Conservation (phyloP, 495 filamentous ascomycete species). For the Penicillium atrosanguineum region DNA sequence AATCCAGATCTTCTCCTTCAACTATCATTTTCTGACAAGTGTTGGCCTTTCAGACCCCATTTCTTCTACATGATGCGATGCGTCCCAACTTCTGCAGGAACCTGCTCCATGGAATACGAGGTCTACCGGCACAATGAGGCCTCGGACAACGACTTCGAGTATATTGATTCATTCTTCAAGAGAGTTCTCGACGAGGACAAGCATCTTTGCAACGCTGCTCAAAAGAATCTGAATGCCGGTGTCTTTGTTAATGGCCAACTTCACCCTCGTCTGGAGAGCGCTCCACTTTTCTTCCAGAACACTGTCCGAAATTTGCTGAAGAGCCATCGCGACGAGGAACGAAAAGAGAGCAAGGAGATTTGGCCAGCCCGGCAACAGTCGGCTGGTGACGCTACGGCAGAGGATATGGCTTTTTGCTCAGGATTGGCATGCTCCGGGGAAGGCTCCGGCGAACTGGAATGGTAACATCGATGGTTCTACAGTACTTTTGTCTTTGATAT, state of each 20-base stretch:
- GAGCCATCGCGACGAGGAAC: slow-evolving; percentile 37
- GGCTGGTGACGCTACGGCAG: slow-evolving; percentile 24
- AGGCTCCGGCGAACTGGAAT: slow-evolving; percentile 13
- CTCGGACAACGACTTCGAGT: slow-evolving; percentile 36
- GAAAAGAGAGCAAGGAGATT: slow-evolving; percentile 35
- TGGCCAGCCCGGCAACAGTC: slow-evolving; percentile 47
- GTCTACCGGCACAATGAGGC: slow-evolving; percentile 43
- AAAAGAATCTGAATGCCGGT: slow-evolving; percentile 45
- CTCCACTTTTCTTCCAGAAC: slow-evolving; percentile 48
- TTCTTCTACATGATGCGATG: slow-evolving; percentile 48
- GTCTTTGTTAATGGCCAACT: slow-evolving; percentile 49
- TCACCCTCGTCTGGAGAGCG: slow-evolving; percentile 42
- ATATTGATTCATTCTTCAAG: slow-evolving; percentile 41
- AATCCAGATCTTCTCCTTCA: not conserved
- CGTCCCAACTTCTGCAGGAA: slow-evolving; percentile 35
- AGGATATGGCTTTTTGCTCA: slow-evolving; percentile 38
- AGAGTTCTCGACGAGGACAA: slow-evolving; percentile 45
- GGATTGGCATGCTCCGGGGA: slow-evolving; percentile 21
- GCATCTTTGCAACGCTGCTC: slow-evolving; percentile 40
- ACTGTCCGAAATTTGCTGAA: slow-evolving; percentile 36
- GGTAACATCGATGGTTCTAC: slow-evolving; percentile 1
- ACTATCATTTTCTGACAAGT: not conserved
- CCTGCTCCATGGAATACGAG: slow-evolving; percentile 42
- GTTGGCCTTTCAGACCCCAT: slow-evolving; percentile 27
- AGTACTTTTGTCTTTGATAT: not conserved